Percentiles rank a stretch among this genome's conserved stretches.
Conservation (phyloP, 805 yeast genomes). For the Yamadazyma phyllophila region DNA sequence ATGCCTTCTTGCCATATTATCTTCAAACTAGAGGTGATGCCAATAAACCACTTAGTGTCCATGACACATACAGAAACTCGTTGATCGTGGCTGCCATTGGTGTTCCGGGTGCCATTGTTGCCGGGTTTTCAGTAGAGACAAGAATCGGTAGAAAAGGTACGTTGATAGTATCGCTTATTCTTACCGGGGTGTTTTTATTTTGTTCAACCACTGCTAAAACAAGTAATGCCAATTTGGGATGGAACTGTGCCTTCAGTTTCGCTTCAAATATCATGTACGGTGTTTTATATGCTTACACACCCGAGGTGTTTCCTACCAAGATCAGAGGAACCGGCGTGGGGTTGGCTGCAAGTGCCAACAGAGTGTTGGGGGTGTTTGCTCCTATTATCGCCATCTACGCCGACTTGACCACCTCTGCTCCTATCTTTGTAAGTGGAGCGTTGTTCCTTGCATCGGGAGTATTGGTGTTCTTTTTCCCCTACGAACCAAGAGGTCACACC, state of each 20-base stretch:
- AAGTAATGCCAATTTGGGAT: constrained; percentile 42
- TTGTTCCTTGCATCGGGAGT: constrained; percentile 47
- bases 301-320: constrained; percentile 55
- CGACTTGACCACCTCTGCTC: constrained; percentile 54
- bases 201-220: constrained; percentile 63
- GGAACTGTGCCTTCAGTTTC: constrained; percentile 46
- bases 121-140: constrained; percentile 31
- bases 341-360: constrained; percentile 51
- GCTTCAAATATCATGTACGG: constrained; percentile 58
- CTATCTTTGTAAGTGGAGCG: constrained; percentile 62
- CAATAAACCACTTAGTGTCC: constrained; percentile 26
- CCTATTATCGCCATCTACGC: constrained; percentile 57
- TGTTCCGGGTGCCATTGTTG: constrained; percentile 32
- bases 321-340: constrained; percentile 59
- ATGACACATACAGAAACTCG: constrained; percentile 31
- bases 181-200: constrained; percentile 57
- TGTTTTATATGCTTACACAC: constrained; percentile 62
- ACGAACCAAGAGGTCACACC: constrained; percentile 24
- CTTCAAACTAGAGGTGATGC: constrained; percentile 42
- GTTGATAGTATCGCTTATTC: constrained; percentile 48
- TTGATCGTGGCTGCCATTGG: constrained; percentile 32
- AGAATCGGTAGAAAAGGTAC: constrained; percentile 58
- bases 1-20: constrained; percentile 53
- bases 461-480: constrained; percentile 28
- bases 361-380: constrained; percentile 55